phyloP scores from a whole-genome alignment of 2,329 filamentous ascomycete species.

The Tetracladium maxilliforme region DNA sequence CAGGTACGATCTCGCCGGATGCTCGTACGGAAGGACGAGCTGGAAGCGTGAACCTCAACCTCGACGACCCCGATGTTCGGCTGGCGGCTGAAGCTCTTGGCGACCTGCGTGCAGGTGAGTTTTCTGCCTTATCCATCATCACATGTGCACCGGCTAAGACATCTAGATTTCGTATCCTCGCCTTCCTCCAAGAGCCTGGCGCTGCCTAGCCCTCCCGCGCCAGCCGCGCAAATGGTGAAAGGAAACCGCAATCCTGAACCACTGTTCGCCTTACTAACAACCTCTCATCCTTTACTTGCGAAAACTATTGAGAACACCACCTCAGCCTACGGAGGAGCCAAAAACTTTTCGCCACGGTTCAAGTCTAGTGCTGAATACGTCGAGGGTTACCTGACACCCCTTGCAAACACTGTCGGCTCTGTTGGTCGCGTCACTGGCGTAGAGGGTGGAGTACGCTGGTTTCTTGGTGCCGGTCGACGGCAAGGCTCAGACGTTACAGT shows the following conservation, averaged over 20 bases:
- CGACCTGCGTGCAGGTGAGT: conserved; percentile 57
- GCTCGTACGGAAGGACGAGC: too few species aligned
- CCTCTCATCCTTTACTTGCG: conserved; percentile 73
- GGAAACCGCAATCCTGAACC: conserved; percentile 58
- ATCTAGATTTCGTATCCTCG: conserved; percentile 12
- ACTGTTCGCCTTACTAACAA: conserved; percentile 72
- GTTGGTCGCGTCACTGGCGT: conserved; percentile 78
- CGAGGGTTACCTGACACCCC: conserved; percentile 73
- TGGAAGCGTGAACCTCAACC: conserved; percentile 15
- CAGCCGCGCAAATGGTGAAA: too few species aligned
- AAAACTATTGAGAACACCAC: conserved; percentile 74
- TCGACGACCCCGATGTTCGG: conserved; percentile 54
- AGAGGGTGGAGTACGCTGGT: conserved; percentile 75
- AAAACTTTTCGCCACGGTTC: conserved; percentile 81
- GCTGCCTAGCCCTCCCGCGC: conserved; percentile 17
- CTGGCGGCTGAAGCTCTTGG: conserved; percentile 64
- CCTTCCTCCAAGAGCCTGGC: conserved; percentile 9
- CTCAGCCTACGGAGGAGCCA: conserved; percentile 73
- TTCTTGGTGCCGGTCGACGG: conserved; percentile 41
- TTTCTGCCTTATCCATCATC: too few species aligned
- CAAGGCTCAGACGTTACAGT: conserved; percentile 23
- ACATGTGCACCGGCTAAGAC: conserved; percentile 3
- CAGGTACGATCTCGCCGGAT: too few species aligned
- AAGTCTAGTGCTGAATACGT: conserved; percentile 84
- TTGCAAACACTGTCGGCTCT: conserved; percentile 74